Evolutionary conservation across 441 rosid species (phyloP).

Genomic region (Erodium texanum): DNA sequence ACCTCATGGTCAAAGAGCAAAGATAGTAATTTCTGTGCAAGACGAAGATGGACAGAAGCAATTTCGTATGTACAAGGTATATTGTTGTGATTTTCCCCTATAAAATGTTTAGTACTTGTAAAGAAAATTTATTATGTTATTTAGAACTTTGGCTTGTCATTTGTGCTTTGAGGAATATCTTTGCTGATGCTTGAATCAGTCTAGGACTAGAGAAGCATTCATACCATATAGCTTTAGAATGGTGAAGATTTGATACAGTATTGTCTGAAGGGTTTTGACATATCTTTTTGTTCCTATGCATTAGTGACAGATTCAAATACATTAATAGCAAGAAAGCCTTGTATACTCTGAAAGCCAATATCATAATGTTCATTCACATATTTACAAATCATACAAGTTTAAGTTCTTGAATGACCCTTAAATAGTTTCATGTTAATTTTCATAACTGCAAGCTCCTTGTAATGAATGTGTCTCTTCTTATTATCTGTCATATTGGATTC

Average conservation of each 20-base stretch:
- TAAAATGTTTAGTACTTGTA: neutral
- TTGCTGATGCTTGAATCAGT: neutral
- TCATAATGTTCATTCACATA: neutral
- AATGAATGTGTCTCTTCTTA: neutral
- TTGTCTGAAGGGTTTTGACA: neutral
- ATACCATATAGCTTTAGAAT: neutral
- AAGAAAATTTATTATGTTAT: neutral
- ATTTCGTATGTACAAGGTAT: conserved; percentile 61
- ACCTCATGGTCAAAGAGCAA: conserved; percentile 41
- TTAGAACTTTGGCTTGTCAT: neutral
- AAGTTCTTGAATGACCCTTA: neutral
- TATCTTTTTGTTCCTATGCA: neutral
- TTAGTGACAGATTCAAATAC: neutral
- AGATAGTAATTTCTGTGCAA: conserved; percentile 63
- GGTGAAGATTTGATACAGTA: neutral
- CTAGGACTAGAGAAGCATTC: neutral
- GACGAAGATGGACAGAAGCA: conserved; percentile 53
- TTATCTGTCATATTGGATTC: neutral
- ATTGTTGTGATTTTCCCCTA: conserved; percentile 5
- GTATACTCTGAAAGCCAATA: neutral
- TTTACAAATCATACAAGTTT: neutral
- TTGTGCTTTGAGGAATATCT: neutral
- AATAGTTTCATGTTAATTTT: neutral
- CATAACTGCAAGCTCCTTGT: neutral
- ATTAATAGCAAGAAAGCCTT: neutral